Percentiles rank a stretch among this genome's conserved stretches.
These are phyloP conservation scores for Boletus sensibilis DNA, from an alignment of 768 basidiomycete genomes.

Conservation along the genomic window DNA sequence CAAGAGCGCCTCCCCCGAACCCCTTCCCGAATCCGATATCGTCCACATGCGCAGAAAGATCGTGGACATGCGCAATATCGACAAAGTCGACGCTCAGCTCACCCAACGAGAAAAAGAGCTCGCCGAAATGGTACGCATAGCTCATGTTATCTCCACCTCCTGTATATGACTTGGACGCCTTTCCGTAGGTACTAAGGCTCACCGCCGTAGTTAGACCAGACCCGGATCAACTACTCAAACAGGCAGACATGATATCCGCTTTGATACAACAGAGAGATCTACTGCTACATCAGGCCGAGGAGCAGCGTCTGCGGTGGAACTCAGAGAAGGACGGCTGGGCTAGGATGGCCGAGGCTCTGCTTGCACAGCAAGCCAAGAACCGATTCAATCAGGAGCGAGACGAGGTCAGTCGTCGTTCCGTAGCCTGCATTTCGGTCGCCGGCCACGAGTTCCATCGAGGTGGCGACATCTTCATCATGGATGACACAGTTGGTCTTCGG, in stretches of 20 bases:
- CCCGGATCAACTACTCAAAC: constrained; percentile 50
- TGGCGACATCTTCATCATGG: not conserved
- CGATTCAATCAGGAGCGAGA: constrained; percentile 37
- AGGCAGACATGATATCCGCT: constrained; percentile 60
- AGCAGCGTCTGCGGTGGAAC: constrained; percentile 60
- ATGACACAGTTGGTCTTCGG: not conserved
- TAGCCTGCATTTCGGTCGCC: not conserved
- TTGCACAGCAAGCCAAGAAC: constrained; percentile 46
- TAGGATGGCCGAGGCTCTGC: constrained; percentile 64
- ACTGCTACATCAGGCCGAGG: constrained; percentile 48
- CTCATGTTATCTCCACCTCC: constrained; percentile 7
- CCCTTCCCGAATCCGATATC: constrained; percentile 48
- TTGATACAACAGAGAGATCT: constrained; percentile 60
- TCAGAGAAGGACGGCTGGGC: constrained; percentile 65
- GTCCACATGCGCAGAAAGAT: constrained; percentile 47
- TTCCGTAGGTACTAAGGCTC: constrained; percentile 47
- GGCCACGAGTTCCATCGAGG: not conserved
- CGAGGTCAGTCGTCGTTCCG: constrained; percentile 40
- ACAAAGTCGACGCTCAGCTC: constrained; percentile 24
- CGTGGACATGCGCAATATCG: constrained; percentile 40
- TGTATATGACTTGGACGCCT: constrained; percentile 1
- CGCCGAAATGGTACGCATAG: constrained; percentile 53
- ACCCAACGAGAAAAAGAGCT: constrained; percentile 49
- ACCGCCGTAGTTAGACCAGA: constrained; percentile 40
- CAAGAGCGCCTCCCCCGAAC: constrained; percentile 34